Conservation (phyloP, 2,329 filamentous ascomycete genomes). For the Hortaea werneckii region DNA sequence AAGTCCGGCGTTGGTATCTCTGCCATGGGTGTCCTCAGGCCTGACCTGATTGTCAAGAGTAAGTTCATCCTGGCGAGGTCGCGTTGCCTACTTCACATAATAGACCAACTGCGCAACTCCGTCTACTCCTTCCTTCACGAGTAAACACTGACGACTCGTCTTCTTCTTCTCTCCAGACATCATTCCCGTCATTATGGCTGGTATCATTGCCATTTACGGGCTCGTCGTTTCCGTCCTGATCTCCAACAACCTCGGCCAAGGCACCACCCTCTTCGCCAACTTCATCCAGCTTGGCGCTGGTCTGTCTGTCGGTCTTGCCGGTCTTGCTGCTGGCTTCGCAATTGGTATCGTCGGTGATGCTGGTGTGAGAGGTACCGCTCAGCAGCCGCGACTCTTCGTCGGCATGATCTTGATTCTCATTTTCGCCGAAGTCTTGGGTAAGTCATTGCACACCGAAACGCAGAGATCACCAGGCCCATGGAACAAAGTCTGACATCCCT, state of each 20-base stretch:
- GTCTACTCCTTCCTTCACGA: slow-evolving; percentile 2
- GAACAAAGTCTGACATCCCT: neutral
- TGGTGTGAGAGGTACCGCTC: slow-evolving; percentile 76
- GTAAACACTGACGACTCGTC: slow-evolving; percentile 2
- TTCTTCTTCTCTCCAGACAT: slow-evolving; percentile 55
- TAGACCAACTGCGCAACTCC: too few relatives aligned
- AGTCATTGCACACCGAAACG: slow-evolving; percentile 25
- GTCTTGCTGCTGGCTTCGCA: slow-evolving; percentile 35
- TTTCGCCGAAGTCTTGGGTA: slow-evolving; percentile 98
- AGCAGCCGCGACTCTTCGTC: slow-evolving; percentile 80
- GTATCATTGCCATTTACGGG: slow-evolving; percentile 97
- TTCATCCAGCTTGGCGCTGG: slow-evolving; percentile 46
- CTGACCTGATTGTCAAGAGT: slow-evolving; percentile 99
- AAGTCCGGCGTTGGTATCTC: slow-evolving; percentile 99
- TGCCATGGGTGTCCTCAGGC: slow-evolving; percentile 94
- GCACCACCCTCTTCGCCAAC: slow-evolving; percentile 38
- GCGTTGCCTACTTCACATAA: neutral
- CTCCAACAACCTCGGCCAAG: slow-evolving; percentile 41
- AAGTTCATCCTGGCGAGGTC: slow-evolving; percentile 34
- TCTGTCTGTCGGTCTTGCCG: slow-evolving; percentile 37
- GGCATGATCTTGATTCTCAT: slow-evolving; percentile 99
- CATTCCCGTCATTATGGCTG: slow-evolving; percentile 99
- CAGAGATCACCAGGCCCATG: neutral
- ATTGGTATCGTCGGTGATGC: slow-evolving; percentile 59
- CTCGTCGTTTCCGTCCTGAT: slow-evolving; percentile 45